These are phyloP conservation scores for Nelumbo lutea DNA, from an alignment of 164 flowering plant genomes.

Conservation along the genomic window DNA sequence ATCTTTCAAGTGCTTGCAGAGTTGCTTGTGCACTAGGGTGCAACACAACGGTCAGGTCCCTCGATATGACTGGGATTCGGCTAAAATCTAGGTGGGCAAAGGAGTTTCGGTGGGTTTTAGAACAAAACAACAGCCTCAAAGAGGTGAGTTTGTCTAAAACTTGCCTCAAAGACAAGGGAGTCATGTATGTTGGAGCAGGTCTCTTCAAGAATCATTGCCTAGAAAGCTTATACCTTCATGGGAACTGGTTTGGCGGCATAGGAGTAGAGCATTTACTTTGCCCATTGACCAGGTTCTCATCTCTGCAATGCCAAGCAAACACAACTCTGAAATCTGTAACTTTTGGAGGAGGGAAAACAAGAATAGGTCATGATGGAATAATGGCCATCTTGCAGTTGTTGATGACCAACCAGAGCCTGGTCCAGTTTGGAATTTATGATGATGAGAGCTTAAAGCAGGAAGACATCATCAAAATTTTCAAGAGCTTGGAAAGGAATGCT, in stretches of 20 bases:
- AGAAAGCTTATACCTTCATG: slow-evolving; percentile 59
- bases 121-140: slow-evolving; percentile 65
- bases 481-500: slow-evolving; percentile 72
- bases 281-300: slow-evolving; percentile 80
- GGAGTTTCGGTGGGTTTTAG: slow-evolving; percentile 75
- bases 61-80: slow-evolving; percentile 79
- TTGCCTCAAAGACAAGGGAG: slow-evolving; percentile 72
- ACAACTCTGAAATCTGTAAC: slow-evolving; percentile 53
- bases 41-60: slow-evolving; percentile 69
- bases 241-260: slow-evolving; percentile 66
- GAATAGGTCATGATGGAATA: slow-evolving; percentile 69
- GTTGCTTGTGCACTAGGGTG: slow-evolving; percentile 70
- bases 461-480: slow-evolving; percentile 62
- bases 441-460: slow-evolving; percentile 62
- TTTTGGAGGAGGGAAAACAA: slow-evolving; percentile 71
- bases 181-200: slow-evolving; percentile 85
- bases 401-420: slow-evolving; percentile 61
- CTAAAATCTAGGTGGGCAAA: slow-evolving; percentile 82
- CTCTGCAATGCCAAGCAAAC: slow-evolving; percentile 81
- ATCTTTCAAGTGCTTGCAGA: slow-evolving; percentile 61
- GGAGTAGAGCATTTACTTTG: slow-evolving; percentile 88
- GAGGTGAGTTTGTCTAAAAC: slow-evolving; percentile 73
- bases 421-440: slow-evolving; percentile 54
- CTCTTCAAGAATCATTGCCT: slow-evolving; percentile 68
- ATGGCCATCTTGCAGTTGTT: slow-evolving; percentile 64